Base-by-base conservation (phyloP, 2,329 filamentous ascomycete genomes). In the Ramularia endophylla region DNA sequence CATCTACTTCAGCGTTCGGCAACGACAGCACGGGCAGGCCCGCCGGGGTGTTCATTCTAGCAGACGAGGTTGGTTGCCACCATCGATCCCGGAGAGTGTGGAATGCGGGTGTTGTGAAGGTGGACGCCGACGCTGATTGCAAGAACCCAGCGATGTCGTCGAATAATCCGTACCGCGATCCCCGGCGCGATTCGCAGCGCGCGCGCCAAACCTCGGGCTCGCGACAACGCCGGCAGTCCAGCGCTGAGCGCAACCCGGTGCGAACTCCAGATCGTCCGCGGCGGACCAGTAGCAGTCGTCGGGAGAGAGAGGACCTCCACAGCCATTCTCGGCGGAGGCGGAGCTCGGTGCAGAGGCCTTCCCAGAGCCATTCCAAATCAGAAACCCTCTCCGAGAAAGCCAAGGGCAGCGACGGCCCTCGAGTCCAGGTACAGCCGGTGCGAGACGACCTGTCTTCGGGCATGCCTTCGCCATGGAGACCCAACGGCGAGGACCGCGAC, bases 141-240 rank as follows among this genome's bases (percentile, higher is more conserved):
- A 34, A 34, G 19, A n/a, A n/a, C n/a, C 22, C 11, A 25, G 22
- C 22, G 11, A 53, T 53, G 50, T 53, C 50, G 31, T 53, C 50
- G 17, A 45, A 49, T 32, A 42, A 43, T 29, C 39, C 44, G 16
- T 41, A 31, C 30, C 38, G 41, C 18, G 46, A 49, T 33, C 38
- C 41, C 36, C 29, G 38, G 13, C 44, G 41, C 32, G 31, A 50
- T 19, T 34, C 44, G 15, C 42, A 43, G 27, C 45, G 40, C 22
- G 34, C 35, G 13, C 49, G 44, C 27, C 47, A 44, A 27, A 46
- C 46, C 8, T 82, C 83, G 31, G 75, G 78, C 18, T 78, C 80
- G 40, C 78, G 84, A 56, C 80, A 83, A 53, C 71, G 69, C 38
- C 75, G 75, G 44, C 77, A 79, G 35, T 74, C 75, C 43, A 86